phyloP scores from a whole-genome alignment of 306 rosid species.

The Oemleria cerasiformis region DNA sequence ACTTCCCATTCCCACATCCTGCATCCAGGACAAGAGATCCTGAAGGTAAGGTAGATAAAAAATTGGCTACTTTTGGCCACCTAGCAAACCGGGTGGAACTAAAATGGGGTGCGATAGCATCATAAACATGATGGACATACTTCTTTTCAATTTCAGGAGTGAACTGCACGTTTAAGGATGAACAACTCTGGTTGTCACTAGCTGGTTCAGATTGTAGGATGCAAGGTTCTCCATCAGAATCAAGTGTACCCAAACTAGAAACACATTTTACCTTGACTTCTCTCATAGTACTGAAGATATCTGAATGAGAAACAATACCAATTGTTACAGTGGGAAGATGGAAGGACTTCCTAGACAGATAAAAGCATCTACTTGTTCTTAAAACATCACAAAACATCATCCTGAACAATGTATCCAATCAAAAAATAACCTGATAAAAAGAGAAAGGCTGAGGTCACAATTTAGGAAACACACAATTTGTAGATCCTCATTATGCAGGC shows the following conservation, averaged over 20 bases:
- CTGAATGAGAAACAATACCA: constrained; percentile 27
- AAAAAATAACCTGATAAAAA: constrained; percentile 29
- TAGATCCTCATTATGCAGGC: background rate
- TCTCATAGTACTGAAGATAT: constrained; percentile 44
- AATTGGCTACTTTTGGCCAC: constrained; percentile 92
- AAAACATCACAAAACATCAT: constrained; percentile 34
- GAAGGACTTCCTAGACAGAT: constrained; percentile 16
- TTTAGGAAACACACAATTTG: background rate
- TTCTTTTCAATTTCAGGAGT: constrained; percentile 94
- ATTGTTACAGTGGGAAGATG: constrained; percentile 23
- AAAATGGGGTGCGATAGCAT: constrained; percentile 95
- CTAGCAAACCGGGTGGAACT: constrained; percentile 83
- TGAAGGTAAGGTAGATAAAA: constrained; percentile 59
- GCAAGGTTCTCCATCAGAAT: constrained; percentile 37
- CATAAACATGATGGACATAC: constrained; percentile 81
- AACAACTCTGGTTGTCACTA: constrained; percentile 21
- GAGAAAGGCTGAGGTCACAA: background rate
- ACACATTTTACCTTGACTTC: constrained; percentile 43
- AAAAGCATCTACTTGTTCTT: constrained; percentile 31
- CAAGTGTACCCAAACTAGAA: constrained; percentile 29
- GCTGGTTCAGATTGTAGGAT: constrained; percentile 28
- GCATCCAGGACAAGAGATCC: constrained; percentile 89
- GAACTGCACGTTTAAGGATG: constrained; percentile 43
- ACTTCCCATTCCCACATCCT: constrained; percentile 95
- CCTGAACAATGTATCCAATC: constrained; percentile 18